These are phyloP conservation scores for Daphne laureola DNA, from an alignment of 441 rosid genomes.

Conservation along the genomic window DNA sequence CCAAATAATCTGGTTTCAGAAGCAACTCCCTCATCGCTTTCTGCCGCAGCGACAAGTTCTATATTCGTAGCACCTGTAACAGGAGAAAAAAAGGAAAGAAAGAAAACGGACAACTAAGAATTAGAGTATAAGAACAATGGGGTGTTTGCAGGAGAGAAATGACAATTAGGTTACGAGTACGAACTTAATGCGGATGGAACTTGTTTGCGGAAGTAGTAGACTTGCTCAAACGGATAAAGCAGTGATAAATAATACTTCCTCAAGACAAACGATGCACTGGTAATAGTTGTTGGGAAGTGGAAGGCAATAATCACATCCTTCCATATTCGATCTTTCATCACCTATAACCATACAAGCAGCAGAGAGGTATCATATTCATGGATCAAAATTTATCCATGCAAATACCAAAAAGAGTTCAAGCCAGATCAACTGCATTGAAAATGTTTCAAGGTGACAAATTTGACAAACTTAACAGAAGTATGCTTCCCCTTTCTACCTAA, in stretches of 20 bases:
- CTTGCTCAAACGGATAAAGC: conserved; percentile 68
- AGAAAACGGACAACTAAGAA: conserved; percentile 7
- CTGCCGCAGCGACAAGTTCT: conserved; percentile 28
- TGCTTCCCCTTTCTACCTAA: not conserved
- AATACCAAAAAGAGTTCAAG: too few relatives aligned
- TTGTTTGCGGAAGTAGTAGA: conserved; percentile 47
- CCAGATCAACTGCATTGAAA: too few relatives aligned
- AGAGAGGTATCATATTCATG: too few relatives aligned
- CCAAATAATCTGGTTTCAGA: conserved; percentile 18
- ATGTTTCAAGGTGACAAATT: too few relatives aligned
- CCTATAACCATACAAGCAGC: conserved; percentile 31
- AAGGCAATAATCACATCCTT: conserved; percentile 72
- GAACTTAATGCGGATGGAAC: conserved; percentile 35
- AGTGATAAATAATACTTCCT: conserved; percentile 67
- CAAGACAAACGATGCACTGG: conserved; percentile 81
- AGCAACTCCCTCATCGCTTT: conserved; percentile 19
- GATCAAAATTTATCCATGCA: too few relatives aligned
- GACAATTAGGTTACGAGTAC: conserved; percentile 21
- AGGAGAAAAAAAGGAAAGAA: not conserved
- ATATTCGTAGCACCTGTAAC: conserved; percentile 22
- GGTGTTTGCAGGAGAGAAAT: not conserved
- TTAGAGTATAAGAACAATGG: not conserved
- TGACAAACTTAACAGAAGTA: not conserved
- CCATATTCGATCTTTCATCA: conserved; percentile 72
- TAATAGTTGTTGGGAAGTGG: conserved; percentile 76